Base-by-base conservation (phyloP, 441 rosid genomes). In the Gossypium lobatum region DNA sequence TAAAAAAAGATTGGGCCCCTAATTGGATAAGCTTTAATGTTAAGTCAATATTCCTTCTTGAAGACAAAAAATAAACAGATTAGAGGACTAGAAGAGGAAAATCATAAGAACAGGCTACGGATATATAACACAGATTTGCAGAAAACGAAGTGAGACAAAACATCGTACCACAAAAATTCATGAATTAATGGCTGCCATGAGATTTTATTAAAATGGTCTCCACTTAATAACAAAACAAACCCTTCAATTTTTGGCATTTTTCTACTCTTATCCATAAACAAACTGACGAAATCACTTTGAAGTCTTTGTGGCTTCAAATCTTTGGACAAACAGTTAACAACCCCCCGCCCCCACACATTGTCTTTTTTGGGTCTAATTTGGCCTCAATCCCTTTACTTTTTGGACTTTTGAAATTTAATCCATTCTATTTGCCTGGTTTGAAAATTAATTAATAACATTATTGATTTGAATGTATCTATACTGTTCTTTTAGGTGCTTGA, bases 151-250 rank as follows among this genome's bases (percentile, higher is more conserved):
- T 52, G 14, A 69, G 28, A 69, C 64, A 11, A 2, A 54, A 45
- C 13, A 18, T 64, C n/a, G 71, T 4, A 54, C 80, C 88, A 79
- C 80, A 73, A 17, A 79, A 76, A 76, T 71, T 66, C 37, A 28
- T 42, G 48, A 75, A 7, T 71, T 70, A 79, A 85, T 17, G 73
- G 74, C 74, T 34, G 10, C 84, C 86, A 80, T 64, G 74, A 74
- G 74, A 59, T 74, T 23, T 55, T 68, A 46, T 13, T 50, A 13
- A 17, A 61, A 48, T 53, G 25, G 53, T 71, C 37, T 31, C 37
- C 72, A 34, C 53, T 28, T 17, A 6, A 63, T 25, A 82, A 76
- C 81, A 81, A 63, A 75, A 64, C 46, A 54, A 25, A 58, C 50
- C 17, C 48, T 77, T 13, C 66, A 37, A 9, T 70, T 80, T 23